Percentiles rank a stretch among this genome's conserved stretches.
Conservation (phyloP, 768 basidiomycete species). For the Plicaturopsis crispa region DNA sequence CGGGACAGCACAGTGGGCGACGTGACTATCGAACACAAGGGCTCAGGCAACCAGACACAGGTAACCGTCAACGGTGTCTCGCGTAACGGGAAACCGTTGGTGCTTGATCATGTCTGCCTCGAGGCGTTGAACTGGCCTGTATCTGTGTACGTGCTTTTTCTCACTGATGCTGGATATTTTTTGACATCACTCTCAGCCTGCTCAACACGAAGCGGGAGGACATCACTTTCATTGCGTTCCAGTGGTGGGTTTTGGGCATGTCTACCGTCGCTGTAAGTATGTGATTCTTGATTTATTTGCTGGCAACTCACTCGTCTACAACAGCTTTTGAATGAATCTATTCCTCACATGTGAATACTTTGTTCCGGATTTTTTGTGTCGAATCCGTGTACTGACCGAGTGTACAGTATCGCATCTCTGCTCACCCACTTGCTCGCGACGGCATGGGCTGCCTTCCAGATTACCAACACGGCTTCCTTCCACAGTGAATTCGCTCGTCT, state of each 20-base stretch:
- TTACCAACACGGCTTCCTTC: slow-evolving; percentile 52
- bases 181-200: slow-evolving; percentile 51
- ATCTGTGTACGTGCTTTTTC: slow-evolving; percentile 40
- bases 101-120: slow-evolving; percentile 44
- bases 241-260: slow-evolving; percentile 77
- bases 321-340: slow-evolving; percentile 60
- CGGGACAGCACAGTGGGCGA: too few species aligned
- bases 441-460: slow-evolving; percentile 65
- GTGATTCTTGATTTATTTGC: slow-evolving; percentile 3
- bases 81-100: slow-evolving; percentile 23
- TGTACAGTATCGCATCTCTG: slow-evolving; percentile 4
- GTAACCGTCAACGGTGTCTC: slow-evolving; percentile 27
- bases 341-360: slow-evolving; percentile 75
- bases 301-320: neutral
- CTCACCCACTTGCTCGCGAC: slow-evolving; percentile 32
- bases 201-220: slow-evolving; percentile 72
- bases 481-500: slow-evolving; percentile 45
- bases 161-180: neutral
- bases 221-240: slow-evolving; percentile 69
- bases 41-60: slow-evolving; percentile 5
- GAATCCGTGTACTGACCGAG: slow-evolving; percentile 7
- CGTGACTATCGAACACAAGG: slow-evolving; percentile 17
- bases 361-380: neutral
- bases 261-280: slow-evolving; percentile 49
- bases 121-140: slow-evolving; percentile 64